Base-by-base conservation (phyloP, 2,329 filamentous ascomycete species). In the Lasiodiplodia citricola region DNA sequence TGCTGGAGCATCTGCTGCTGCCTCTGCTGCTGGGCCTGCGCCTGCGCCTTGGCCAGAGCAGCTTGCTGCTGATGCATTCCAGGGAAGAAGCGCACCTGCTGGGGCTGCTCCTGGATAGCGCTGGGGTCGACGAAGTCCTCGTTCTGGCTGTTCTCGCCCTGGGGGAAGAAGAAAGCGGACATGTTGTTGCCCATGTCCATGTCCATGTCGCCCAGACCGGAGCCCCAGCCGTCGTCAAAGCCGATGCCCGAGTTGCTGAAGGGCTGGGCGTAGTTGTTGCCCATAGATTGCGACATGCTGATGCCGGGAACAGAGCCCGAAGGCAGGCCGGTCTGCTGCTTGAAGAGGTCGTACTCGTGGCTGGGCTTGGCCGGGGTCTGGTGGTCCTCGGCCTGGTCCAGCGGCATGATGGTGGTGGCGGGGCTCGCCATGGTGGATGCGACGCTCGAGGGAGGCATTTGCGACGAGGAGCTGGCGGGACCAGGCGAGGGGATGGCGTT, bases 341-440 rank as follows among this genome's bases (percentile, higher is more conserved):
- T 92, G 84, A 97, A 96, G 77, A 93, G 90, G 76, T 94, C 92
- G 85, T 98, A 98, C 81, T 97, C 93, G 83, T 97, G 94, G 80
- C 93, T 97, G 10, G 96, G 95, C 44, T 90, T 92, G 58, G 89
- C 90, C 76, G 94, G 88, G 23, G 86, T 82, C 72, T 86, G 86
- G 70, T 90, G 87, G 66, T 80, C 78, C 66, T 81, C 78, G 54
- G 66, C 69, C 31, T 75, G 80, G 67, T 84, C 82, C 8, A 86
- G 80, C 21, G 87, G 80, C 69, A 90, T 79, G 44, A 83, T 81
- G 4, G 84, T 81, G 70, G 80, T 81, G n/a, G 87, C 86, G 5
- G 88, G 85, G 68, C 85, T 83, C 54, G 86, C 81, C 65, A 87
- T 85, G 71, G 84, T 82, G 5, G 86, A 81, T 8, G 86, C 77